Percentiles rank a stretch among this genome's conserved stretches.
phyloP scores from a whole-genome alignment of 1,284 basidiomycete genomes.

The Lentinula novae-zelandiae region DNA sequence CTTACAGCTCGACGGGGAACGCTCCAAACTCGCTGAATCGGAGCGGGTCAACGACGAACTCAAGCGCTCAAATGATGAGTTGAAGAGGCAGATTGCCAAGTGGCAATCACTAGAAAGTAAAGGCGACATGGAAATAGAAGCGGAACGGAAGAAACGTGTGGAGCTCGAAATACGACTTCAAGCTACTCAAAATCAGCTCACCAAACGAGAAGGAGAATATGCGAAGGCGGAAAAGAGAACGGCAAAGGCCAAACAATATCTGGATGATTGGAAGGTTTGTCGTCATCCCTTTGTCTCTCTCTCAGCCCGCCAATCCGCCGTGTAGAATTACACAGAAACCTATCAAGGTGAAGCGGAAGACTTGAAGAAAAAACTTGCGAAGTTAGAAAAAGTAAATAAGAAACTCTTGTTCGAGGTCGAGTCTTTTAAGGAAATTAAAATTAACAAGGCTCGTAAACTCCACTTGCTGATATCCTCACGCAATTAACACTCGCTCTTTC shows the following conservation, averaged over 20 bases:
- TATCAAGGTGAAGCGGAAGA: conserved; percentile 27
- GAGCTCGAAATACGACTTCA: conserved; percentile 54
- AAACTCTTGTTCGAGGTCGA: conserved; percentile 41
- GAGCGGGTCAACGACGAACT: conserved; percentile 54
- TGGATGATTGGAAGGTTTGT: conserved; percentile 42
- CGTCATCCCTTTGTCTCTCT: background rate
- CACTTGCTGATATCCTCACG: background rate
- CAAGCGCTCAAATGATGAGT: conserved; percentile 47
- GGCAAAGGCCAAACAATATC: conserved; percentile 39
- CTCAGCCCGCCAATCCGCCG: background rate
- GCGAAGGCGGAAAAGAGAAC: conserved; percentile 30
- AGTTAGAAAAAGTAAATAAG: conserved; percentile 37
- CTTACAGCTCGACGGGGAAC: conserved; percentile 54
- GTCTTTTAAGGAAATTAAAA: conserved; percentile 25
- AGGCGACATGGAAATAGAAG: conserved; percentile 55
- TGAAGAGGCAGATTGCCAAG: conserved; percentile 61
- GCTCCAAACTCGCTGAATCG: conserved; percentile 49
- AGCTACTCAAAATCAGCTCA: conserved; percentile 42
- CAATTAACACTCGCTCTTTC: background rate
- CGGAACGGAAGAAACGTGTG: conserved; percentile 47
- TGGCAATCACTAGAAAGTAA: conserved; percentile 66
- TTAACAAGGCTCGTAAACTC: conserved; percentile 15
- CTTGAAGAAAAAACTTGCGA: conserved; percentile 26
- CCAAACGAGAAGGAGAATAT: conserved; percentile 31
- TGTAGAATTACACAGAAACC: background rate